Conservation (phyloP, 2,329 filamentous ascomycete species). For the Teratosphaeria nubilosa region DNA sequence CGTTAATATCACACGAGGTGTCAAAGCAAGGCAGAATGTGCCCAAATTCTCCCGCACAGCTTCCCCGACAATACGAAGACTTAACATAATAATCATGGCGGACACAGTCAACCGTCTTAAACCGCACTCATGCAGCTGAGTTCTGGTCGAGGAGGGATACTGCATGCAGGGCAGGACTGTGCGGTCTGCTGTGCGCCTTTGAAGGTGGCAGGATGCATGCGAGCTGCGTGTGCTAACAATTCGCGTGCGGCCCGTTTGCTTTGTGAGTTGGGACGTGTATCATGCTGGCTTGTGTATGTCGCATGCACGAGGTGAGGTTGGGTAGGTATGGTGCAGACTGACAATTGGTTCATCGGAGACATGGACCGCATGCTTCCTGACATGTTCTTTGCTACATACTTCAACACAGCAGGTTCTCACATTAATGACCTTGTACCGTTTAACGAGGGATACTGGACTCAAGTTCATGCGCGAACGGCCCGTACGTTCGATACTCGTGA, state of each 20-base stretch:
- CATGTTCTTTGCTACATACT: neutral
- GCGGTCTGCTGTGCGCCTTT: neutral
- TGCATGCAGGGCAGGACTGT: neutral
- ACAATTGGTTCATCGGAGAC: neutral
- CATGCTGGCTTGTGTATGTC: neutral
- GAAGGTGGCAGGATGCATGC: neutral
- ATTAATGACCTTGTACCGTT: neutral
- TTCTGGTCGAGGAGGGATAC: neutral
- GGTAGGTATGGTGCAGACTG: neutral
- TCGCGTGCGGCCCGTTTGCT: neutral
- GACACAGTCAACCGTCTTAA: neutral
- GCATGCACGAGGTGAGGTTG: neutral
- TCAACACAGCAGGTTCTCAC: neutral
- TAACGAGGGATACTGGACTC: neutral
- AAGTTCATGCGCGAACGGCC: neutral
- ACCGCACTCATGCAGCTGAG: neutral
- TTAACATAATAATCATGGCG: neutral
- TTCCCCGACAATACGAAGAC: neutral
- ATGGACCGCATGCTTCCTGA: neutral
- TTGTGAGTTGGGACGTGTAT: neutral
- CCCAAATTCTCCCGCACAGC: neutral
- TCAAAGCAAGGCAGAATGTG: neutral
- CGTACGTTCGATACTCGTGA: neutral
- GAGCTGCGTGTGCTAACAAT: neutral
- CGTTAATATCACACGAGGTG: neutral